phyloP scores from a whole-genome alignment of 2,329 filamentous ascomycete genomes.

The Trichoderma atrobrunneum region DNA sequence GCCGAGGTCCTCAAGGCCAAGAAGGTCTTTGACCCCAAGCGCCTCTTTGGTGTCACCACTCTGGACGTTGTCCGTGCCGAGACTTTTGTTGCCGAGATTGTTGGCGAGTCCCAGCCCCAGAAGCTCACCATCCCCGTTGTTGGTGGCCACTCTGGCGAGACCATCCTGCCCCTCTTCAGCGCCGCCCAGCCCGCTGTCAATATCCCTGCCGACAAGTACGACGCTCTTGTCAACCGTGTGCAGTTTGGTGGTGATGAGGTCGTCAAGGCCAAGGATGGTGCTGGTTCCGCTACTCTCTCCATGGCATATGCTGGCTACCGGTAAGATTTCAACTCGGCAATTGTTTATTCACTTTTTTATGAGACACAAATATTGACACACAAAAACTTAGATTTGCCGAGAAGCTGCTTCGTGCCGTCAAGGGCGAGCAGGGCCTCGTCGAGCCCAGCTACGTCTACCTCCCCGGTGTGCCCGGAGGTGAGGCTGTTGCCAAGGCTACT shows the following conservation, averaged over 20 bases:
- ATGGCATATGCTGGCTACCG: constrained; percentile 96
- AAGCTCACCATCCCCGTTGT: constrained; percentile 87
- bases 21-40: constrained; percentile 90
- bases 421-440: constrained; percentile 87
- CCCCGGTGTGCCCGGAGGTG: constrained; percentile 81
- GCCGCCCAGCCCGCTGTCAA: constrained; percentile 75
- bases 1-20: constrained; percentile 94
- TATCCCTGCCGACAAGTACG: constrained; percentile 87
- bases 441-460: constrained; percentile 97
- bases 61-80: constrained; percentile 97
- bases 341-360: neutral
- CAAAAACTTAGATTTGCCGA: constrained; percentile 71
- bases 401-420: constrained; percentile 82
- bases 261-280: constrained; percentile 90
- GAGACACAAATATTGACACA: neutral
- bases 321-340: constrained; percentile 44
- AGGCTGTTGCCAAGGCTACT: constrained; percentile 78
- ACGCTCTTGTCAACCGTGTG: constrained; percentile 86
- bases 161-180: constrained; percentile 97
- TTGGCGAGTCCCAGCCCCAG: constrained; percentile 76
- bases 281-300: constrained; percentile 84
- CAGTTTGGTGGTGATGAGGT: constrained; percentile 98
- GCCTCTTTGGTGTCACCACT: constrained; percentile 97
- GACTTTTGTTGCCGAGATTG: constrained; percentile 88
- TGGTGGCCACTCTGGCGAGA: constrained; percentile 96